Percentiles rank a stretch among this genome's conserved stretches.
These are phyloP conservation scores for Physocladia obscura DNA, from an alignment of 192 early-diverging fungal species.

Conservation along the genomic window DNA sequence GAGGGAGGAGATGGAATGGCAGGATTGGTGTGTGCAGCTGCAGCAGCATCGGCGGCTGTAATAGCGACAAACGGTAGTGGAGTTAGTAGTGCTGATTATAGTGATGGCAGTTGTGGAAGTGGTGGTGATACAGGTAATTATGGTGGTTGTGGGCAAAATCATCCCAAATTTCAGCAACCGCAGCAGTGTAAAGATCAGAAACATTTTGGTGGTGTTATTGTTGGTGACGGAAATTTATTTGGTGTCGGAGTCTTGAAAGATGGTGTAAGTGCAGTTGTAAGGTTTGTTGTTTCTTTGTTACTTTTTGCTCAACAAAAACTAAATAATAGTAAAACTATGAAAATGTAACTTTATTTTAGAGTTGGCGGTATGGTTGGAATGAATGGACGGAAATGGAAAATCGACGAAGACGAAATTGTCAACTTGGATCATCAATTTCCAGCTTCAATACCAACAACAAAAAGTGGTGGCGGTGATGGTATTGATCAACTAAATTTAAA, in stretches of 20 bases:
- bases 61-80: background rate
- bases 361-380: constrained; percentile 8
- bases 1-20: too few relatives aligned
- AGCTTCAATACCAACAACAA: too few relatives aligned
- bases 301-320: too few relatives aligned
- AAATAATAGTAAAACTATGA: too few relatives aligned
- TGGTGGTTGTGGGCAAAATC: background rate
- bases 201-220: background rate
- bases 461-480: background rate
- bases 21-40: too few relatives aligned
- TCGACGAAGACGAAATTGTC: background rate
- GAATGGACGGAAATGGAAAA: constrained; percentile 8
- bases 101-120: background rate
- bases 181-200: background rate
- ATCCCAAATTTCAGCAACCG: background rate
- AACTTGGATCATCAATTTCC: too few relatives aligned
- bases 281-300: too few relatives aligned
- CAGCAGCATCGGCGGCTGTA: too few relatives aligned
- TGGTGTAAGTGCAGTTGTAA: constrained; percentile 10
- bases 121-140: background rate
- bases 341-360: too few relatives aligned
- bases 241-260: background rate
- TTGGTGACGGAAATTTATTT: background rate
- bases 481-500: background rate
- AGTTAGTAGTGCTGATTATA: background rate